Percentiles rank a stretch among this genome's conserved stretches.
phyloP scores from a whole-genome alignment of 345 rosid species.

The Eucalyptus polyanthemos region DNA sequence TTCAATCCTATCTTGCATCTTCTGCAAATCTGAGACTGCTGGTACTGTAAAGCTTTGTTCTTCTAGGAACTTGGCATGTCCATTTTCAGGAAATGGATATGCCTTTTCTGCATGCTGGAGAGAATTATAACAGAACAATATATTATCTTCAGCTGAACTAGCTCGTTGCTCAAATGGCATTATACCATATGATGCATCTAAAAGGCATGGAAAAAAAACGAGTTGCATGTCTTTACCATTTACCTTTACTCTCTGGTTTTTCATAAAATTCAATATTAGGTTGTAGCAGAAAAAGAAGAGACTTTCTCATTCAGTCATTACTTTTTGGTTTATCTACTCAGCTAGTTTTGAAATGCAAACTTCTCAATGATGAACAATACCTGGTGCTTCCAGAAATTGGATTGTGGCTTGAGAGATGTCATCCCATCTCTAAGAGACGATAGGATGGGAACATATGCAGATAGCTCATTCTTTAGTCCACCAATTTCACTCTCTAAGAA shows the following conservation, averaged over 20 bases:
- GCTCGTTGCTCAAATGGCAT: neutral
- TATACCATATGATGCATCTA: neutral
- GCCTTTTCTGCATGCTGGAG: conserved; percentile 3
- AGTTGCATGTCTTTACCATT: neutral
- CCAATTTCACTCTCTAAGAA: conserved; percentile 49
- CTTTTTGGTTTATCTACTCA: neutral
- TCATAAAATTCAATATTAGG: neutral
- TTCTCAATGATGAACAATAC: neutral
- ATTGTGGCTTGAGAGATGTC: conserved; percentile 40
- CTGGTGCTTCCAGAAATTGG: conserved; percentile 9
- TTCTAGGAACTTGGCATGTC: conserved; percentile 7
- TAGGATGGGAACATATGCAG: conserved; percentile 49
- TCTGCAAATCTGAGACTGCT: conserved; percentile 37
- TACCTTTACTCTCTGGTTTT: neutral
- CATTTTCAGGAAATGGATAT: neutral
- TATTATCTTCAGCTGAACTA: neutral
- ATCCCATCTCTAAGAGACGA: conserved; percentile 40
- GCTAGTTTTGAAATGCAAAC: neutral
- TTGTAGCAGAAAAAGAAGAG: neutral
- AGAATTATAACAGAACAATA: neutral
- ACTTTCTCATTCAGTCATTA: neutral
- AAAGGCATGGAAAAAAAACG: neutral
- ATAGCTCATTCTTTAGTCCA: conserved; percentile 38
- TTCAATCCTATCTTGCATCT: conserved; percentile 32
- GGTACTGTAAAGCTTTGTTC: conserved; percentile 3